These are phyloP conservation scores for Stereocaulon alpinum DNA, from an alignment of 495 filamentous ascomycete genomes.

Conservation along the genomic window DNA sequence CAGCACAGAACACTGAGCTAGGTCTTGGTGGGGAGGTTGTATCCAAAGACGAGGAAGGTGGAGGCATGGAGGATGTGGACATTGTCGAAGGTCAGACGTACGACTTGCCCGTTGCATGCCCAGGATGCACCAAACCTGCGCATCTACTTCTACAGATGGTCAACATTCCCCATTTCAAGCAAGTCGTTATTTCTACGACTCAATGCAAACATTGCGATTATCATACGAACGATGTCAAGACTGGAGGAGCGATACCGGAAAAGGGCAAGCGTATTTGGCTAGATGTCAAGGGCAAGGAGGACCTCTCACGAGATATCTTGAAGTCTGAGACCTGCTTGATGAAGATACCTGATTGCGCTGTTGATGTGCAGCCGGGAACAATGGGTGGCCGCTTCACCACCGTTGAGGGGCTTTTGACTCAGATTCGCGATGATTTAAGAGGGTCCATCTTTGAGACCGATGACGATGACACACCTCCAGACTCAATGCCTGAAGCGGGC, in stretches of 20 bases:
- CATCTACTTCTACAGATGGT: conserved; percentile 91
- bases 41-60: conserved; percentile 15
- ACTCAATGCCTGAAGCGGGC: conserved; percentile 55
- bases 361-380: conserved; percentile 80
- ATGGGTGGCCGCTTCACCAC: conserved; percentile 97
- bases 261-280: conserved; percentile 78
- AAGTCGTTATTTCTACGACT: conserved; percentile 85
- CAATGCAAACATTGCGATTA: conserved; percentile 88
- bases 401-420: conserved; percentile 86
- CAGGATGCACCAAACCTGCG: conserved; percentile 74
- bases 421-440: conserved; percentile 80
- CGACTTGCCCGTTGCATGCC: conserved; percentile 79
- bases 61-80: conserved; percentile 49
- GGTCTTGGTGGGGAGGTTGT: conserved; percentile 47
- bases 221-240: conserved; percentile 89
- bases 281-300: conserved; percentile 56
- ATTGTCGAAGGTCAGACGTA: conserved; percentile 86
- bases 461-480: conserved; percentile 45
- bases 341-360: conserved; percentile 70
- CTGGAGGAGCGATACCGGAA: conserved; percentile 82
- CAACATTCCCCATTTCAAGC: conserved; percentile 91
- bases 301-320: conserved; percentile 84
- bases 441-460: conserved; percentile 73
- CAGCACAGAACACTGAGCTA: conserved; percentile 74
- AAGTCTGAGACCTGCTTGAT: conserved; percentile 90